Percentiles rank a stretch among this genome's conserved stretches.
These are phyloP conservation scores for Trichocomaceae sp. DNA, from an alignment of 2,329 filamentous ascomycete genomes.

Conservation along the genomic window DNA sequence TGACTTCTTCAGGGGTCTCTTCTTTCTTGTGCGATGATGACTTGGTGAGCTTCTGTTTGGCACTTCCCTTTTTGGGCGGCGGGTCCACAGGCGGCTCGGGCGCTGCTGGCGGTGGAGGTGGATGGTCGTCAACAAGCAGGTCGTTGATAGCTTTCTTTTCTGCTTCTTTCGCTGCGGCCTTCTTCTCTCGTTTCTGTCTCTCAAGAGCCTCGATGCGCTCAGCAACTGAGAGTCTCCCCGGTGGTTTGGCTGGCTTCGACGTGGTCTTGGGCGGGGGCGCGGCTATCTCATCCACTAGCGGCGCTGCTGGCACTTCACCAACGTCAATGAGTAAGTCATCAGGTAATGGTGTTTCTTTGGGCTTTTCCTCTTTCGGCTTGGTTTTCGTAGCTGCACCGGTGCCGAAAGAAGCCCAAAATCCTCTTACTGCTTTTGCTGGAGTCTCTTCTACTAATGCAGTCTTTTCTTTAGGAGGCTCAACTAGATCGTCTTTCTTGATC, in stretches of 20 bases:
- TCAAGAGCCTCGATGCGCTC: slow-evolving; percentile 49
- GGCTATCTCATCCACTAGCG: slow-evolving; percentile 34
- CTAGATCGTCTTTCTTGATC: slow-evolving; percentile 19
- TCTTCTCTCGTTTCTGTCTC: slow-evolving; percentile 32
- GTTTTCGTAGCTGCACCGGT: slow-evolving; percentile 32
- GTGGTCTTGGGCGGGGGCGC: slow-evolving; percentile 38
- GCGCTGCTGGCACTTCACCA: slow-evolving; percentile 28
- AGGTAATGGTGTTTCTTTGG: slow-evolving; percentile 22
- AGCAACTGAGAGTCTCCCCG: slow-evolving; percentile 42
- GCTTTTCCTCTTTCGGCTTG: slow-evolving; percentile 41
- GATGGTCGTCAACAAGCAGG: slow-evolving; percentile 22
- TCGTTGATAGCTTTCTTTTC: slow-evolving; percentile 34
- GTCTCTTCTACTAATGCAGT: slow-evolving; percentile 27
- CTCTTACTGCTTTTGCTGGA: slow-evolving; percentile 30
- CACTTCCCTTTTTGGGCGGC: slow-evolving; percentile 16
- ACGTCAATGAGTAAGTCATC: slow-evolving; percentile 34
- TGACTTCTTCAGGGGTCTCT: slow-evolving; percentile 17
- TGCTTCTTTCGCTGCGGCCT: slow-evolving; percentile 29
- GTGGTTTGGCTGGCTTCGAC: slow-evolving; percentile 36
- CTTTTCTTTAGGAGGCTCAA: slow-evolving; percentile 28
- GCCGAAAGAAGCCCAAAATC: slow-evolving; percentile 42
- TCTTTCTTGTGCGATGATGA: slow-evolving; percentile 39
- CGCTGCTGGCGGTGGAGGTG: slow-evolving; percentile 29
- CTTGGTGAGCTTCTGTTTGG: slow-evolving; percentile 21
- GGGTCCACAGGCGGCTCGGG: slow-evolving; percentile 21